These are phyloP conservation scores for Cyclotella choctawhatcheeana DNA, from an alignment of 108 stramenopile genomes.

Conservation along the genomic window DNA sequence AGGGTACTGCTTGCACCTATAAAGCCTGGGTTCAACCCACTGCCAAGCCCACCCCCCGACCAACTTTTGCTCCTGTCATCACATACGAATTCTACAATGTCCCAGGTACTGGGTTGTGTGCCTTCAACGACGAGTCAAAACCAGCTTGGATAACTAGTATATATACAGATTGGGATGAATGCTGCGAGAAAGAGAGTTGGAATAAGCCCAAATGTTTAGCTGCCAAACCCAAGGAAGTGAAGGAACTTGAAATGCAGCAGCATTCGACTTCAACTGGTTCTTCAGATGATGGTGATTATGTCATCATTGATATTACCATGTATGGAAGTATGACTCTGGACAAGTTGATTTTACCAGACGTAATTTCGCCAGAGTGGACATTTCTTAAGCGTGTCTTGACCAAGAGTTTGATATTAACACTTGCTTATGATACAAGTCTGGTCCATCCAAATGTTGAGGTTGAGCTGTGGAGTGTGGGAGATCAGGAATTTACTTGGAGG, in stretches of 20 bases:
- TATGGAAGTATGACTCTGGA: background rate
- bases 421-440: slow-evolving; percentile 1
- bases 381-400: slow-evolving; percentile 14
- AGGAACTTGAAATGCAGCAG: background rate
- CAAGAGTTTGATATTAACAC: slow-evolving; percentile 21
- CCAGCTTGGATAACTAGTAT: slow-evolving; percentile 3
- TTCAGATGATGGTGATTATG: background rate
- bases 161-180: slow-evolving; percentile 2
- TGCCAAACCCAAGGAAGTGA: background rate
- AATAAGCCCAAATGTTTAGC: background rate
- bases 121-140: background rate
- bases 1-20: slow-evolving; percentile 5
- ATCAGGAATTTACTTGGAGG: slow-evolving; percentile 6
- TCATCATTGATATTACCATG: slow-evolving; percentile 5
- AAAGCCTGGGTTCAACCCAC: background rate
- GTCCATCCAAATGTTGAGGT: slow-evolving; percentile 23
- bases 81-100: background rate
- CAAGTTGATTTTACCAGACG: background rate
- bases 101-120: background rate
- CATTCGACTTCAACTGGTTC: background rate
- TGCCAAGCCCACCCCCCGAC: background rate
- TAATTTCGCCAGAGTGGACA: background rate
- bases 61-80: background rate
- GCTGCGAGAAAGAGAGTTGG: slow-evolving; percentile 6
- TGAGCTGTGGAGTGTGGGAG: slow-evolving; percentile 12